Evolutionary conservation across 139 green algal species (phyloP), one percentile per base, ranked within the genome.

Genomic region (Protoeuglena noctilucae): DNA sequence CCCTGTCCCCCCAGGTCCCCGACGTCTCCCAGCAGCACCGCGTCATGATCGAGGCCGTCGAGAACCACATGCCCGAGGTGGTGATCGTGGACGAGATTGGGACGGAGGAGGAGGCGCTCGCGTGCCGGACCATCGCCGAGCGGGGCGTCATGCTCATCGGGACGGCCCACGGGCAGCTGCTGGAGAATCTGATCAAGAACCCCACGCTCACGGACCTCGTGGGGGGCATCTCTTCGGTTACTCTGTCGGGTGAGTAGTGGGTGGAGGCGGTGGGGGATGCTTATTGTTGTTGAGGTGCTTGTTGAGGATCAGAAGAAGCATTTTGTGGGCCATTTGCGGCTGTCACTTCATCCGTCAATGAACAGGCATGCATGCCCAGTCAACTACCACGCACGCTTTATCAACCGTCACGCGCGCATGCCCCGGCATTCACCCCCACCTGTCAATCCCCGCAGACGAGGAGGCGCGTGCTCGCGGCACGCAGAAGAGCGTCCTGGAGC

Each of bases 181-280:
- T 97, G 34, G 89, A 95, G 68, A 97, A 97, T 61, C 64, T 97
- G 30, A 90, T 97, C 63, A 96, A 97, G 59, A 95, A 95, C 56
- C 74, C 82, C 3, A 91, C 80, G 4, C 65, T 95, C 28, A 72
- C 47, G 41, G 69, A 85, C 46, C 66, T 95, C 22, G 70, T 95
- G 50, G 83, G 85, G 4, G 77, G 78, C 49, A 68, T 91, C 46
- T 54, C 69, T 54, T 68, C 59, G 14, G 77, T 88, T 4, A 89
- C 72, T 0, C 57, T 89, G 28, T 70, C 72, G 56, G 62, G 59
- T 52, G 19, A 3, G n/a, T 23, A 47, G 24, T 17, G 49, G 45
- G 56, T 54, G 56, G 56, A 61, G 46, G 56, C 46, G 56, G 3
- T 54, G 29, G 45, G 43, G 0, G 28, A 46, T n/a, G 43, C n/a